Base-by-base conservation (phyloP, 345 rosid species). In the Citrus inodora region DNA sequence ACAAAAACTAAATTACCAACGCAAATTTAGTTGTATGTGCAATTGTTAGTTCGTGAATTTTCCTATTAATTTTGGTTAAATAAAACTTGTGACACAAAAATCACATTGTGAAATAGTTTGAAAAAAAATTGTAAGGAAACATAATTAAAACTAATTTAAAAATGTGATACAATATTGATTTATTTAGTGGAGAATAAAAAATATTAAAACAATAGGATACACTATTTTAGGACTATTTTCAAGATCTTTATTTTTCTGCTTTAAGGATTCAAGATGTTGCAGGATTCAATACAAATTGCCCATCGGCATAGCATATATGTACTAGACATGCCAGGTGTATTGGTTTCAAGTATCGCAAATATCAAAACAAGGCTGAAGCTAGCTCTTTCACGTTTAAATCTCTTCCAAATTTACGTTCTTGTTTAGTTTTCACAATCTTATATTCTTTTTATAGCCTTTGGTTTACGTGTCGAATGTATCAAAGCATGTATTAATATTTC, bases 251-350 rank as follows among this genome's bases (percentile, higher is more conserved):
- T 38, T 5, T 7, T 7, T 38, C 1, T 38, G 9, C 40, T 7
- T 38, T 38, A 38, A 38, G 40, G 40, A 38, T 38, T 38, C 40
- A 38, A 38, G 9, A 38, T 38, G 9, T 7, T 38, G 93, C 96
- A 70, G 98, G 98, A 74, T 95, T 80, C 83, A 93, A 95, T 46
- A 46, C 96, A 95, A 97, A 95, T 95, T 82, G 96, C 94, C 93
- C 93, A 93, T 88, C 89, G 86, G 65, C 99, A 96, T 30, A 93
- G 99, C 86, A 92, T 95, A 86, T 95, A 92, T 82, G 96, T 95
- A 71, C 87, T 92, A n/a, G 98, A 95, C 85, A 88, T 93, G 58
- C 98, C 96, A 2, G 96, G 97, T 51, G 90, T 93, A 71, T 72
- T 93, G 86, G 97, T 93, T 73, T 96, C 99, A 33, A 93, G 88